Percentiles rank a stretch among this genome's conserved stretches.
Conservation (phyloP, 2,329 filamentous ascomycete species). For the Pseudogymnoascus sp. region DNA sequence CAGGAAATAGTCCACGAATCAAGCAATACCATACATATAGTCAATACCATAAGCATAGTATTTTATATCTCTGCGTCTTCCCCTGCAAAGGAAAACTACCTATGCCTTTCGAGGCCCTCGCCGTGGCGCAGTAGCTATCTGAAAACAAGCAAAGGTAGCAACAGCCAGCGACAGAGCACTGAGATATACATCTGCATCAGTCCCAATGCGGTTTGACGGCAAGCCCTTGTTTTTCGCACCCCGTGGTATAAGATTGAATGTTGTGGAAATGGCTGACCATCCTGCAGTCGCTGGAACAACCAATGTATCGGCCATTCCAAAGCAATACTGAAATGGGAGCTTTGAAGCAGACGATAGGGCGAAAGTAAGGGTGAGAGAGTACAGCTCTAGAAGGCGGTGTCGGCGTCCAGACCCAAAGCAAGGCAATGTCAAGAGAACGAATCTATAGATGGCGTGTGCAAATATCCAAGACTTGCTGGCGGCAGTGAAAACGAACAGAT, state of each 20-base stretch:
- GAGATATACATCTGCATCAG: constrained; percentile 13
- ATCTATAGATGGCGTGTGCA: constrained; percentile 23
- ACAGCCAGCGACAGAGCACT: constrained; percentile 15
- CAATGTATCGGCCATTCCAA: constrained; percentile 17
- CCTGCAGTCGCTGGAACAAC: constrained; percentile 15
- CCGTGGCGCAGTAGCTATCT: constrained; percentile 12
- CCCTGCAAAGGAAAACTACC: constrained; percentile 8
- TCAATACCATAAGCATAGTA: not conserved
- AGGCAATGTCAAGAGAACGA: constrained; percentile 22
- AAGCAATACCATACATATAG: too few species aligned
- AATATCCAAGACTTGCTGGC: constrained; percentile 24
- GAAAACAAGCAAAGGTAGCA: constrained; percentile 15
- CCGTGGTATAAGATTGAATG: constrained; percentile 15
- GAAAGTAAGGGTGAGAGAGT: constrained; percentile 17
- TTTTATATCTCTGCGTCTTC: not conserved
- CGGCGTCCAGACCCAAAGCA: constrained; percentile 22
- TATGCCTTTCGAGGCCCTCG: constrained; percentile 10
- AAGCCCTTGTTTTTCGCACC: constrained; percentile 13
- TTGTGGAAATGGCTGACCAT: constrained; percentile 16
- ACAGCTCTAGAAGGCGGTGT: constrained; percentile 22
- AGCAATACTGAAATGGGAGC: constrained; percentile 16
- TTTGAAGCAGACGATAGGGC: constrained; percentile 12
- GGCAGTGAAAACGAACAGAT: constrained; percentile 22
- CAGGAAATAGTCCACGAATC: constrained; percentile 14
- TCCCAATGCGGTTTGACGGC: constrained; percentile 12